Base-by-base conservation (phyloP, 1,284 basidiomycete genomes). In the Sutorius eximius region DNA sequence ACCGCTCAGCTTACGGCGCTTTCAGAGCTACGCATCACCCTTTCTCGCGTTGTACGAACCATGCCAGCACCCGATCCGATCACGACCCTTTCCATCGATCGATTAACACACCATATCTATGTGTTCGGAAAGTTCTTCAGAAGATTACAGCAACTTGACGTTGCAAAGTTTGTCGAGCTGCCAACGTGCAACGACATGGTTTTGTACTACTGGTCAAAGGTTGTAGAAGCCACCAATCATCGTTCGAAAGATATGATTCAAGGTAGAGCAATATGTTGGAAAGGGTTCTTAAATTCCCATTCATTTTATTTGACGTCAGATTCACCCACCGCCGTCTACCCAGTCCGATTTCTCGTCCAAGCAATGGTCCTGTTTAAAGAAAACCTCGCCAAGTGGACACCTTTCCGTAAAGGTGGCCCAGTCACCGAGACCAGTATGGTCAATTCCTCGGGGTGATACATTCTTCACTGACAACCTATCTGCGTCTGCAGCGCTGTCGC, bases 331-430 rank as follows among this genome's bases (percentile, higher is more conserved):
- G 86, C 83, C 1, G 71, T 85, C 1, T 91, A 83, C 65, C 90
- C 91, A 27, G 76, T 88, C n/a, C 82, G 87, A 6, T 88, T 93
- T 65, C 75, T 95, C 52, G 87, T 95, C 0, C 88, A 94, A 60
- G 90, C 89, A 1, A 87, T 96, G 83, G 85, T 91, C 2, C 73
- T 96, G 3, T 94, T 95, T 77, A 93, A 91, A 67, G 93, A 95
- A 55, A 89, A 82, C 57, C 76, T 91, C 20, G 78, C 82, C 18
- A 86, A 86, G 65, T 91, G 88, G 87, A 80, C 84, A 2, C 82
- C 85, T 5, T 71, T 75, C 22, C 78, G 82, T 51, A 83, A 82
- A 62, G 79, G 82, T 57, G 85, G 85, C 3, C 75, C 77, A 8
- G 66, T 73, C n/a, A 87, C 84, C 53, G 75, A 78, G 58, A 80